These are phyloP conservation scores for Penicillium brasilianum DNA, from an alignment of 2,329 filamentous ascomycete genomes.

Conservation along the genomic window DNA sequence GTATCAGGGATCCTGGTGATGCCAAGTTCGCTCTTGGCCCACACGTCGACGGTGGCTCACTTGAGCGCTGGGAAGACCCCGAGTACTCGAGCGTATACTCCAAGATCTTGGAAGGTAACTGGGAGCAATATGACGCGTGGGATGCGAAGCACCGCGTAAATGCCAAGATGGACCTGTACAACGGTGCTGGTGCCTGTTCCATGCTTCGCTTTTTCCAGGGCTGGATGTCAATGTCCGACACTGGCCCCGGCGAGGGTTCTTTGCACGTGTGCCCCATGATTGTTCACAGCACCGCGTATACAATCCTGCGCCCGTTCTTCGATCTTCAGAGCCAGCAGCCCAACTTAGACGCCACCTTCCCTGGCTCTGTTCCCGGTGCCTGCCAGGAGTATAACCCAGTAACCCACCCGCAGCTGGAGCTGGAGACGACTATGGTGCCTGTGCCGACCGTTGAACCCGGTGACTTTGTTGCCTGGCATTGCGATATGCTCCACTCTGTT, in stretches of 20 bases:
- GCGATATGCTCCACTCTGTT: slow-evolving; percentile 79
- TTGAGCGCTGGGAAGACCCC: slow-evolving; percentile 74
- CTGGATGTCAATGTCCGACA: slow-evolving; percentile 79
- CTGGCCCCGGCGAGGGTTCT: slow-evolving; percentile 75
- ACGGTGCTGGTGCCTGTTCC: slow-evolving; percentile 78
- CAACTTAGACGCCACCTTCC: slow-evolving; percentile 57
- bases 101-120: slow-evolving; percentile 71
- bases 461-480: slow-evolving; percentile 81
- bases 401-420: slow-evolving; percentile 72
- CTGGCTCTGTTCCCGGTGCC: slow-evolving; percentile 71
- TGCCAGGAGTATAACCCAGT: slow-evolving; percentile 69
- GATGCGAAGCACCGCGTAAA: slow-evolving; percentile 72
- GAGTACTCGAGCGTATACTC: slow-evolving; percentile 78
- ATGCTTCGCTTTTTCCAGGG: slow-evolving; percentile 91
- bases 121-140: slow-evolving; percentile 84
- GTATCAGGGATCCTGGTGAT: slow-evolving; percentile 74
- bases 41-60: slow-evolving; percentile 74
- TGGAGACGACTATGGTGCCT: slow-evolving; percentile 72
- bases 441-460: slow-evolving; percentile 71
- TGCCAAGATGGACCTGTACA: slow-evolving; percentile 75
- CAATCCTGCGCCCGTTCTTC: slow-evolving; percentile 85
- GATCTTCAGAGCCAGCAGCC: slow-evolving; percentile 54
- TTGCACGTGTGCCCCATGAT: slow-evolving; percentile 81
- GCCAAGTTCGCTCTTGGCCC: slow-evolving; percentile 72
- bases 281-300: slow-evolving; percentile 76